Conservation (phyloP, 2,329 filamentous ascomycete genomes). For the Phialocephala sp. region DNA sequence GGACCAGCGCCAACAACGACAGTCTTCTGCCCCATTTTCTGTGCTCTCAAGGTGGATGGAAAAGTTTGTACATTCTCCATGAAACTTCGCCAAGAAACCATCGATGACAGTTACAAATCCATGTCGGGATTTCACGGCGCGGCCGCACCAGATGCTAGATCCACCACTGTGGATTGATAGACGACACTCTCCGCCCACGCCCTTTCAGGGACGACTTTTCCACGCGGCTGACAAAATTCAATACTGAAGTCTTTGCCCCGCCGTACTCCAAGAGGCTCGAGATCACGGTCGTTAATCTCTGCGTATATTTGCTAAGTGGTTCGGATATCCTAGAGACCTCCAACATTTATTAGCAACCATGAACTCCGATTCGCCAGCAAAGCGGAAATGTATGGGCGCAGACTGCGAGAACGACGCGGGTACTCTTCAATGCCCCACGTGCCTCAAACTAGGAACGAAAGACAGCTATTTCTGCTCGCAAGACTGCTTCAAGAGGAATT, state of each 20-base stretch:
- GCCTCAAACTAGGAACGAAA: constrained; percentile 83
- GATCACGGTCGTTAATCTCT: constrained; percentile 3
- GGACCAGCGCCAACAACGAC: constrained; percentile 91
- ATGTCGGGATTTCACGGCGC: background rate
- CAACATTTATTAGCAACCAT: constrained; percentile 22
- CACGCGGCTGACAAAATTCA: constrained; percentile 34
- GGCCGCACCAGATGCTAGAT: constrained; percentile 20
- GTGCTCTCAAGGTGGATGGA: constrained; percentile 12
- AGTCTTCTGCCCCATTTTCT: constrained; percentile 49
- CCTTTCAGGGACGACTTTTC: constrained; percentile 14
- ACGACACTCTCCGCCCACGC: constrained; percentile 17
- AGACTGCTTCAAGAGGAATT: constrained; percentile 98
- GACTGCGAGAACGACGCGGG: constrained; percentile 90
- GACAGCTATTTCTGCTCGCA: constrained; percentile 98
- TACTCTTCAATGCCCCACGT: constrained; percentile 90
- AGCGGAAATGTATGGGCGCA: constrained; percentile 77
- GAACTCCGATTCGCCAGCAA: constrained; percentile 52
- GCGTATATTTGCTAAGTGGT: background rate
- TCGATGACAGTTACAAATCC: constrained; percentile 30
- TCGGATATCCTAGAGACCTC: background rate
- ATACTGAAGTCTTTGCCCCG: constrained; percentile 27
- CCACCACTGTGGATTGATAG: constrained; percentile 23
- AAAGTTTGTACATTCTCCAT: constrained; percentile 3
- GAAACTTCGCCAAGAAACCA: constrained; percentile 6
- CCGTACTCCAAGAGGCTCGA: constrained; percentile 21